Evolutionary conservation across 768 basidiomycete genomes (phyloP).

Genomic region (Suillus placidus): DNA sequence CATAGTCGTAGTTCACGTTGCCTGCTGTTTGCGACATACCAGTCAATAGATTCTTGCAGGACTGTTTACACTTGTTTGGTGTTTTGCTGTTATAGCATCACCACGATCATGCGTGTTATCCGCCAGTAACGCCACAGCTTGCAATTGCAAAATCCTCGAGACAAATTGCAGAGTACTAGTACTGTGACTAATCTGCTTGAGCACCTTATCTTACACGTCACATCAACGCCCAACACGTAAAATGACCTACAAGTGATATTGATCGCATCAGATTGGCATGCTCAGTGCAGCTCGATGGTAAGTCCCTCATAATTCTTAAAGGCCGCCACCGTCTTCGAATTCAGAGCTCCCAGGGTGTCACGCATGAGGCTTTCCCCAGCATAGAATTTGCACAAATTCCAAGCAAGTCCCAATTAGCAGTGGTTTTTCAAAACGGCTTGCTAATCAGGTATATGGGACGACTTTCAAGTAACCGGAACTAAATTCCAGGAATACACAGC

Average conservation of each 20-base stretch:
- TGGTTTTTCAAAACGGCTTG: neutral
- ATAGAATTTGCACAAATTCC: neutral
- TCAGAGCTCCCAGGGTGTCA: neutral
- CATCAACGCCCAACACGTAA: slow-evolving; percentile 4
- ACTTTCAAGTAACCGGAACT: neutral
- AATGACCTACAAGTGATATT: neutral
- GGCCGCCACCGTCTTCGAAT: neutral
- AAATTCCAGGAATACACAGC: neutral
- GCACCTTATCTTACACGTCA: neutral
- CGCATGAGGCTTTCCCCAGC: neutral
- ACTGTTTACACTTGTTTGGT: neutral
- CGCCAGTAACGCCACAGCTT: neutral
- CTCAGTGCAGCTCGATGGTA: neutral
- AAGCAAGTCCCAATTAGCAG: no score
- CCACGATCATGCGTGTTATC: no score
- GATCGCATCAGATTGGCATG: neutral
- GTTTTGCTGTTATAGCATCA: neutral
- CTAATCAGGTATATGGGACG: neutral
- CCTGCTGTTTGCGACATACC: neutral
- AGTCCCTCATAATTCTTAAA: neutral
- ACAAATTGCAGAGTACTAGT: neutral
- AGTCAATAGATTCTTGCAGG: neutral
- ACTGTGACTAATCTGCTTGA: neutral
- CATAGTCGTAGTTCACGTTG: neutral
- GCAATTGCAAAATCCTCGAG: neutral